Evolutionary conservation across 2,329 filamentous ascomycete species (phyloP).

Genomic region (Nigrospora oryzae): DNA sequence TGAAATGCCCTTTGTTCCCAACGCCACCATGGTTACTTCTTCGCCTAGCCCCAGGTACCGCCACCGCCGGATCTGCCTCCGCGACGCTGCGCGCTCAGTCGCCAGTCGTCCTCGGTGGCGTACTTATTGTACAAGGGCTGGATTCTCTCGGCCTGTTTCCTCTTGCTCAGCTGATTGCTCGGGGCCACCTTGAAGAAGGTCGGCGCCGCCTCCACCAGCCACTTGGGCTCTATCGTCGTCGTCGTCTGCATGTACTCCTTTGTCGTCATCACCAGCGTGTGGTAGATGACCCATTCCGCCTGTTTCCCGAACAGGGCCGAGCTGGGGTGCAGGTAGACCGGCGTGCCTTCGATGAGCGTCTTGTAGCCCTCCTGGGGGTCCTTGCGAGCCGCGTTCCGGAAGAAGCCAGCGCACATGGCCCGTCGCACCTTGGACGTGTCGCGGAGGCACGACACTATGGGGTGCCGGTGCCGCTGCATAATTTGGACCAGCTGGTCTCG

Average conservation of each 20-base stretch:
- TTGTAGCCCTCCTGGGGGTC: constrained; percentile 97
- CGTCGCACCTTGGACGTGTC: constrained; percentile 82
- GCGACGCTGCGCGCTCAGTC: constrained; percentile 78
- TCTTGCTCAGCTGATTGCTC: constrained; percentile 77
- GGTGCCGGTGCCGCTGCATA: constrained; percentile 84
- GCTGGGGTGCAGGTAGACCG: constrained; percentile 88
- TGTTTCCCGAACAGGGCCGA: constrained; percentile 93
- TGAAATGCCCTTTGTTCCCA: neutral
- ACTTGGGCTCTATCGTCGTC: constrained; percentile 87
- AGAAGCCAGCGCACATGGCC: constrained; percentile 88
- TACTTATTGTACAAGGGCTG: constrained; percentile 93
- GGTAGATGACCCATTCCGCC: constrained; percentile 92
- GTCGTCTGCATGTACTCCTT: constrained; percentile 98
- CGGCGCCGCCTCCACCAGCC: constrained; percentile 91
- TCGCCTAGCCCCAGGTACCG: constrained; percentile 76
- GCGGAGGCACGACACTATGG: constrained; percentile 74
- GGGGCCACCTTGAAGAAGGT: constrained; percentile 98
- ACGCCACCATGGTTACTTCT: neutral
- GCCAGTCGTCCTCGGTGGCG: constrained; percentile 89
- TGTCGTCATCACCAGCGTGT: constrained; percentile 82
- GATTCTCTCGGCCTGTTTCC: constrained; percentile 90
- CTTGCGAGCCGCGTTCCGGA: constrained; percentile 89
- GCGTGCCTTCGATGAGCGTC: constrained; percentile 89
- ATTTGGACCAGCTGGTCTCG: constrained; percentile 87
- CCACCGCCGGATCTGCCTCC: constrained; percentile 74